Conservation (phyloP, 352 stramenopile genomes). For the Globisporangium cylindrosporum region DNA sequence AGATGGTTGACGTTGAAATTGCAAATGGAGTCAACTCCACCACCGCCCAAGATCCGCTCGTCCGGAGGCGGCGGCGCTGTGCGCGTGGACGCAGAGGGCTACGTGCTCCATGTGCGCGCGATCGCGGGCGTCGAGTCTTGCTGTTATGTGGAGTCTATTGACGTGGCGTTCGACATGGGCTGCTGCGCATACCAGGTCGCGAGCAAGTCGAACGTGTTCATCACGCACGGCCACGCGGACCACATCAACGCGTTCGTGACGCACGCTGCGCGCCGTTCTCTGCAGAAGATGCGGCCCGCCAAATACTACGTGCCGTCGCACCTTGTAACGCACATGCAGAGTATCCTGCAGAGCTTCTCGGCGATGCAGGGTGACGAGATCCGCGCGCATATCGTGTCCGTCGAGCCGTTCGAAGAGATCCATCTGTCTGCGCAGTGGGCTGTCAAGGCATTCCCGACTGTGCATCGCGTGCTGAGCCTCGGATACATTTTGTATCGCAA, state of each 20-base stretch:
- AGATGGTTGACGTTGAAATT: neutral
- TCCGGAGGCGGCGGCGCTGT: constrained; percentile 4
- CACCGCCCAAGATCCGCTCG: neutral
- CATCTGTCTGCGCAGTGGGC: constrained; percentile 55
- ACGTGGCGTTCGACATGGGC: constrained; percentile 79
- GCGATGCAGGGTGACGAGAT: constrained; percentile 69
- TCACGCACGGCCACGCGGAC: constrained; percentile 86
- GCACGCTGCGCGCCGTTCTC: constrained; percentile 55
- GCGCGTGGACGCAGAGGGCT: constrained; percentile 37
- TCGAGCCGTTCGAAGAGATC: constrained; percentile 52
- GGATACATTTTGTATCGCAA: constrained; percentile 75
- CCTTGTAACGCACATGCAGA: constrained; percentile 44
- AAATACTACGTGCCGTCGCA: constrained; percentile 69
- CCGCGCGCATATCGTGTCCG: constrained; percentile 40
- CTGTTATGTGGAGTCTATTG: constrained; percentile 70
- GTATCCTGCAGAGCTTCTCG: constrained; percentile 46
- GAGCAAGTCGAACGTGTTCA: constrained; percentile 78
- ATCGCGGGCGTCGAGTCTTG: constrained; percentile 75
- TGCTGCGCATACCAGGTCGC: constrained; percentile 40
- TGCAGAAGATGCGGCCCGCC: constrained; percentile 54
- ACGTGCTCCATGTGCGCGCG: constrained; percentile 54
- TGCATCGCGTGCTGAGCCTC: constrained; percentile 72
- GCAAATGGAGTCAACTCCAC: neutral
- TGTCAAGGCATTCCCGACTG: constrained; percentile 64
- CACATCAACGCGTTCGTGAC: constrained; percentile 66